Evolutionary conservation across 768 basidiomycete genomes (phyloP).

Genomic region (Leccinum longicurvipes): DNA sequence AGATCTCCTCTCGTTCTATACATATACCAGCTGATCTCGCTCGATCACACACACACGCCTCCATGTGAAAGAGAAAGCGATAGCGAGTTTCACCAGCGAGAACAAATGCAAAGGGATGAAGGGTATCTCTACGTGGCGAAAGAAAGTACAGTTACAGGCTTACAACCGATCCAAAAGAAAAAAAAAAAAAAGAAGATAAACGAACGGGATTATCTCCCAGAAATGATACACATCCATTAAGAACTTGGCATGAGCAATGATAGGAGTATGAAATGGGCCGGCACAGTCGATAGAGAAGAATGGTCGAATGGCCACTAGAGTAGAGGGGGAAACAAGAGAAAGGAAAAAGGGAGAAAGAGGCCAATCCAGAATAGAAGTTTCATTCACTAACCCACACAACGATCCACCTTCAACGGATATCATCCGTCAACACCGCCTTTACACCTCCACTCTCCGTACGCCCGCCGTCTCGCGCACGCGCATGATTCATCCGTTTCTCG

Average conservation of each 20-base stretch:
- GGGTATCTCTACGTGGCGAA: constrained; percentile 28
- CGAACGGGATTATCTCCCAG: background rate
- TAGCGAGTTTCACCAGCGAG: background rate
- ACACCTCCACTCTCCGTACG: constrained; percentile 87
- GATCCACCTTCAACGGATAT: constrained; percentile 17
- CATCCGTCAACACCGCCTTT: constrained; percentile 60
- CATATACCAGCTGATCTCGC: background rate
- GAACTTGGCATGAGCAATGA: constrained; percentile 8
- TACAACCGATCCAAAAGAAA: constrained; percentile 14
- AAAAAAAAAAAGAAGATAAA: background rate
- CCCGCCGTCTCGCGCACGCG: constrained; percentile 74
- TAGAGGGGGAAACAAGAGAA: constrained; percentile 3
- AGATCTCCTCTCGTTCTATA: background rate
- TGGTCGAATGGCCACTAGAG: constrained; percentile 10
- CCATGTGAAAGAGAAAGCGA: background rate
- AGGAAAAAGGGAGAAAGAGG: background rate
- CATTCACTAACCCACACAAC: constrained; percentile 5
- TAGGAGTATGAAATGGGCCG: constrained; percentile 12
- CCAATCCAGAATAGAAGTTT: constrained; percentile 11
- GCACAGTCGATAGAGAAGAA: constrained; percentile 6
- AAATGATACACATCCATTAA: constrained; percentile 23
- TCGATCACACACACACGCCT: background rate
- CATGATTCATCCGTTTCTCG: constrained; percentile 63
- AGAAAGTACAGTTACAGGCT: constrained; percentile 22
- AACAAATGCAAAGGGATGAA: constrained; percentile 2